These are phyloP conservation scores for Aleurites moluccanus DNA, from an alignment of 441 rosid genomes.

Conservation along the genomic window DNA sequence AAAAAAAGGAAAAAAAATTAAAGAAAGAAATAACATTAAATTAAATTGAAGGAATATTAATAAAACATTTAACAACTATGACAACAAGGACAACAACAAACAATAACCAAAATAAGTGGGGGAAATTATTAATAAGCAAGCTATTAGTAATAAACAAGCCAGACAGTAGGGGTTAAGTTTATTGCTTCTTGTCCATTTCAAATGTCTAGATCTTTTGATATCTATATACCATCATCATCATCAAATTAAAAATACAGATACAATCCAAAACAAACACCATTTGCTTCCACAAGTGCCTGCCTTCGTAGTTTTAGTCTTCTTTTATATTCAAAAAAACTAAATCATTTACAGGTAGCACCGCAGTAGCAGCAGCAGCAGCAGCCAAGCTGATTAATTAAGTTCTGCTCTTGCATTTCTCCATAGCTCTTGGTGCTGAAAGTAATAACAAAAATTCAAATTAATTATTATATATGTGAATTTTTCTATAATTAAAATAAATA, in stretches of 20 bases:
- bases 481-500: too few relatives aligned
- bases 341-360: slow-evolving; percentile 6
- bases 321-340: not conserved
- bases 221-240: slow-evolving; percentile 40
- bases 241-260: slow-evolving; percentile 36
- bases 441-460: not conserved
- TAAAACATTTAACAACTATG: slow-evolving; percentile 40
- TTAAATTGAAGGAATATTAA: slow-evolving; percentile 30
- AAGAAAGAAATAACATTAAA: slow-evolving; percentile 22
- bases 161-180: slow-evolving; percentile 47
- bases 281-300: slow-evolving; percentile 22
- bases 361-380: not conserved
- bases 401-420: slow-evolving; percentile 95
- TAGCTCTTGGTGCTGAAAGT: slow-evolving; percentile 86
- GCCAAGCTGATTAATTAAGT: slow-evolving; percentile 31
- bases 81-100: slow-evolving; percentile 33
- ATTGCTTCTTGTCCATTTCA: slow-evolving; percentile 64
- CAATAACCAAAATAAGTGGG: slow-evolving; percentile 24
- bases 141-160: slow-evolving; percentile 40
- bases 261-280: slow-evolving; percentile 26
- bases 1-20: not conserved
- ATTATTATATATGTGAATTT: not conserved
- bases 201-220: slow-evolving; percentile 39
- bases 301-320: slow-evolving; percentile 17
- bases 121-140: slow-evolving; percentile 27